Percentiles rank a stretch among this genome's conserved stretches.
These are phyloP conservation scores for Decorospora gaudefroyi DNA, from an alignment of 2,329 filamentous ascomycete species.

Conservation along the genomic window DNA sequence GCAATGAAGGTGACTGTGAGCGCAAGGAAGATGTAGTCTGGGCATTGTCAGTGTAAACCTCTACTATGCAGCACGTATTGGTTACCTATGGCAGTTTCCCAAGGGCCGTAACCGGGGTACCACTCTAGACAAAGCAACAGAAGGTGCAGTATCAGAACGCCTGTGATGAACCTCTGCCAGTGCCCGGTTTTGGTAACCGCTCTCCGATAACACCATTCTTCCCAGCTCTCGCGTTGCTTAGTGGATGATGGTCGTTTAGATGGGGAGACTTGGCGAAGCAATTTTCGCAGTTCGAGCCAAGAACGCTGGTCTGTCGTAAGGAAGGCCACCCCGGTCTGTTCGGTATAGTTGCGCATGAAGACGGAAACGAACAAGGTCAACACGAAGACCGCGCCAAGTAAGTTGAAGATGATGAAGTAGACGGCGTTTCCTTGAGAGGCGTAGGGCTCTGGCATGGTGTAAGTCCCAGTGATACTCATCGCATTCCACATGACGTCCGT, in stretches of 20 bases:
- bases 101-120: conserved; percentile 72
- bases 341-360: conserved; percentile 99
- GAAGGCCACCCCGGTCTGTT: conserved; percentile 96
- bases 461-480: conserved; percentile 78
- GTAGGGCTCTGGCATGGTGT: conserved; percentile 71
- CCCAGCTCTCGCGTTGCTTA: conserved; percentile 72
- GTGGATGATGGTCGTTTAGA: conserved; percentile 88
- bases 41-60: conserved; percentile 24
- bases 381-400: conserved; percentile 94
- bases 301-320: conserved; percentile 94
- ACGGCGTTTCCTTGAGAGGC: conserved; percentile 81
- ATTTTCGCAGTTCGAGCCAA: conserved; percentile 92
- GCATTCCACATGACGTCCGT: conserved; percentile 85
- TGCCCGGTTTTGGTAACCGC: conserved; percentile 91
- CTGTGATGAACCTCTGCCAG: conserved; percentile 85
- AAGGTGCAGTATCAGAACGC: conserved; percentile 79
- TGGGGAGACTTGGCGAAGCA: conserved; percentile 88
- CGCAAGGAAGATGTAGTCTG: conserved; percentile 74
- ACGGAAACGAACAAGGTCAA: conserved; percentile 97
- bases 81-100: conserved; percentile 68
- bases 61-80: neutral
- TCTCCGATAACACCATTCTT: conserved; percentile 91
- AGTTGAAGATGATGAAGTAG: conserved; percentile 96
- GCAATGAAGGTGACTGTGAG: conserved; percentile 81
- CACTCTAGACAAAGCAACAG: conserved; percentile 83